Evolutionary conservation across 2,329 filamentous ascomycete species (phyloP), one percentile per base, ranked within the genome.

Genomic region (Tolypocladium tropicale): DNA sequence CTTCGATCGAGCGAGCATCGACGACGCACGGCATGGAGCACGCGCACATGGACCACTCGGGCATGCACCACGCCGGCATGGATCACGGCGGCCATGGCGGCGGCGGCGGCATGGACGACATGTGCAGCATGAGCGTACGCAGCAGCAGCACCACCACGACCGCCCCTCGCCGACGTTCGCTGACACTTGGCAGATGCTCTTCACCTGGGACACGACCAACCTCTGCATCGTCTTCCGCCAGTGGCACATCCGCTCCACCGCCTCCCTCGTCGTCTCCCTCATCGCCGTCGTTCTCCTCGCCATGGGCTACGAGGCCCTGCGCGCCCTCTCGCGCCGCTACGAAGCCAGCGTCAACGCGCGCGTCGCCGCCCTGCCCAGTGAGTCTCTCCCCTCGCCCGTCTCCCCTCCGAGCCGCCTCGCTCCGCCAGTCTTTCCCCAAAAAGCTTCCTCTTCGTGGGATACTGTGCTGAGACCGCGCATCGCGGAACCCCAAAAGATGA

Each of bases 141-240:
- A 18, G 23, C n/a, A 43, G 43, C 34, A n/a, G n/a, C n/a, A n/a
- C n/a, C n/a, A n/a, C n/a, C n/a, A n/a, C n/a, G n/a, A n/a, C 39
- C 32, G 14, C 6, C 33, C 32, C 16, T 16, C 21, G n/a, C 23
- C 6, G 2, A 7, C n/a, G 21, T 10, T 7, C 23, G 50, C 50
- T 56, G 23, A 32, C 16, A 14, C 28, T 34, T 28, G 52, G 23
- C 63, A 96, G 91, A 97, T 96, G 93, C 84, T 97, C 63, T 99
- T 99, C 78, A 97, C 91, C 59, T 99, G 93, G 93, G 84, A 91
- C 71, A 93, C 92, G 3, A 83, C 80, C 56, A 88, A 97, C 74
- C 89, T 99, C 61, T 99, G 94, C 80, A 95, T 99, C 72, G 83
- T 99, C 72, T 99, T 97, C 79, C 81, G 80, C 64, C 84, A 86